phyloP scores from a whole-genome alignment of 2,329 filamentous ascomycete genomes.

The Aureobasidium sp. region DNA sequence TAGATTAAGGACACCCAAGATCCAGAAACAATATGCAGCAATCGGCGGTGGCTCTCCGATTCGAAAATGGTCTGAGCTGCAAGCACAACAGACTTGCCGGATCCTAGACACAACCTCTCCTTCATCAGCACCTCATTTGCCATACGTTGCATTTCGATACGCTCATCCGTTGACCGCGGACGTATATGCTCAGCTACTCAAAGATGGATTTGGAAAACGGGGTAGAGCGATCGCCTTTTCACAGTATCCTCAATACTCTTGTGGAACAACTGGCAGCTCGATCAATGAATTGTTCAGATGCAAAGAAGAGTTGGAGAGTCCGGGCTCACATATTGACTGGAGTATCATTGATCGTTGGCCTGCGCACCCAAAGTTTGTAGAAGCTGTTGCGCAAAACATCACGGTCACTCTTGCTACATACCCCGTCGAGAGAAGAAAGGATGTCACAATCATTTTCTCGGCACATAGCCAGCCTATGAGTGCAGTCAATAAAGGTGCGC shows the following conservation, averaged over 20 bases:
- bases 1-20: conserved; percentile 86
- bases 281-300: conserved; percentile 98
- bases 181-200: conserved; percentile 75
- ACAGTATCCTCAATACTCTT: conserved; percentile 97
- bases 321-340: conserved; percentile 65
- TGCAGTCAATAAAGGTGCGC: conserved; percentile 69
- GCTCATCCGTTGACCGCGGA: conserved; percentile 89
- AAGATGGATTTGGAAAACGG: conserved; percentile 83
- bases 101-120: conserved; percentile 84
- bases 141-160: conserved; percentile 95
- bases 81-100: conserved; percentile 94
- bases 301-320: conserved; percentile 80
- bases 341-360: conserved; percentile 98
- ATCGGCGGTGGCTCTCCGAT: conserved; percentile 98
- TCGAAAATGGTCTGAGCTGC: conserved; percentile 94
- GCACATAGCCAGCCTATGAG: conserved; percentile 96
- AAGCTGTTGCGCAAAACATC: conserved; percentile 88
- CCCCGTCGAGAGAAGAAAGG: conserved; percentile 67
- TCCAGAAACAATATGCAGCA: conserved; percentile 86
- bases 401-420: conserved; percentile 78
- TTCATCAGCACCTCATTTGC: conserved; percentile 90
- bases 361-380: conserved; percentile 78
- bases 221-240: conserved; percentile 94
- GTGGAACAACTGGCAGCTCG: conserved; percentile 92
- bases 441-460: conserved; percentile 85